A percentile compares a stretch with the other conserved stretches of the same genome.
phyloP scores from a whole-genome alignment of 129 eudicot genomes.

The Calendula officinalis region DNA sequence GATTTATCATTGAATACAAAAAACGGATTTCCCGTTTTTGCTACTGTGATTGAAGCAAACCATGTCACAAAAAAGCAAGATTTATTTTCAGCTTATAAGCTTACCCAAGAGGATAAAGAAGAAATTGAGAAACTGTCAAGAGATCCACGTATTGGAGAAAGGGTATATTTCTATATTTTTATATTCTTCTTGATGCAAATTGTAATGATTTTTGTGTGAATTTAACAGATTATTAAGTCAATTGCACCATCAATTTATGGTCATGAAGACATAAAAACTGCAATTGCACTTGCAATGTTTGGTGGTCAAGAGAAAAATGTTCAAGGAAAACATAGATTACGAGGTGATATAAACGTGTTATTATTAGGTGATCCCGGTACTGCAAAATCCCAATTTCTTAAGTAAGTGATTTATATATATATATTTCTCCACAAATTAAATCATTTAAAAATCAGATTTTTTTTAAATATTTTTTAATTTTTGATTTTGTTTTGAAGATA shows the following conservation, averaged over 20 bases:
- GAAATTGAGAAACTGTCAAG: slow-evolving; percentile 83
- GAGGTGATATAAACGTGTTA: slow-evolving; percentile 95
- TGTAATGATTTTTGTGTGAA: background rate
- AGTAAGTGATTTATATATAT: slow-evolving; percentile 45
- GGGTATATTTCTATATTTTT: slow-evolving; percentile 41
- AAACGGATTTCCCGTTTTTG: slow-evolving; percentile 95
- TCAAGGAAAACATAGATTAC: slow-evolving; percentile 78
- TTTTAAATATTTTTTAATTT: background rate
- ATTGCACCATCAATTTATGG: slow-evolving; percentile 99
- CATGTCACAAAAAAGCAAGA: slow-evolving; percentile 93
- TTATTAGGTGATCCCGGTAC: slow-evolving; percentile 98
- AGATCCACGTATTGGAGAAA: slow-evolving; percentile 97
- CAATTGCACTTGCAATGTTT: slow-evolving; percentile 95
- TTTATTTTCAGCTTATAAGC: slow-evolving; percentile 93
- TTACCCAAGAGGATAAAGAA: slow-evolving; percentile 95
- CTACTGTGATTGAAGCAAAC: slow-evolving; percentile 96
- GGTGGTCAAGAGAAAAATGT: slow-evolving; percentile 97
- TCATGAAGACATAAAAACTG: slow-evolving; percentile 94
- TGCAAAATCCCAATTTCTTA: slow-evolving; percentile 93
- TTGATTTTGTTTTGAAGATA: slow-evolving; percentile 44
- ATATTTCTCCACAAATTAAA: background rate
- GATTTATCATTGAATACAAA: slow-evolving; percentile 90
- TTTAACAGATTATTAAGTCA: slow-evolving; percentile 74
- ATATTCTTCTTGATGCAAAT: background rate
- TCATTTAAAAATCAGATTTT: background rate